These are phyloP conservation scores for Acanthamoeba royreba DNA, from an alignment of 208 protist species.

Conservation along the genomic window DNA sequence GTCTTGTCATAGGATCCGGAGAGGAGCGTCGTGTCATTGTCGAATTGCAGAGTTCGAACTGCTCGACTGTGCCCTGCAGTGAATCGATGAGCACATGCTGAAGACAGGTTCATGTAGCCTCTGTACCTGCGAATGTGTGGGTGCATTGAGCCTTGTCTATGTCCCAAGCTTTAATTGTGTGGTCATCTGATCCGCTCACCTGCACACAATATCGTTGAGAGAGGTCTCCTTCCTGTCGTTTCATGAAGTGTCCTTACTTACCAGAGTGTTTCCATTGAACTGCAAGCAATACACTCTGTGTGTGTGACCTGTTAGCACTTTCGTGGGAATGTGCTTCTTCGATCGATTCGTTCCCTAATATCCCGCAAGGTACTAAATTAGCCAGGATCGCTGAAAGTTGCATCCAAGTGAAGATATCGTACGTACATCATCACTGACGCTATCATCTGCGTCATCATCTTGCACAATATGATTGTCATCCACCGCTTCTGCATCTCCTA, in stretches of 20 bases:
- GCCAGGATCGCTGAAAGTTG: no score
- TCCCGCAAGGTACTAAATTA: no score
- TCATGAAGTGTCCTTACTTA: no score
- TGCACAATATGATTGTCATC: not conserved
- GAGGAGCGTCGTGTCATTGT: not conserved
- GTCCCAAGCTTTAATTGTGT: conserved; percentile 28
- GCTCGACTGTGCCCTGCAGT: not conserved
- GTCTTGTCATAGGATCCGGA: conserved; percentile 36
- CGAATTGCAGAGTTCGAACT: not conserved
- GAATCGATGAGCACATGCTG: no score
- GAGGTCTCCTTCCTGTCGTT: not conserved
- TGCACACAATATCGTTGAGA: not conserved
- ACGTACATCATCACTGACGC: not conserved
- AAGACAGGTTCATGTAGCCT: no score
- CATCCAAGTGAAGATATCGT: no score
- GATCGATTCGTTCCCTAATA: no score
- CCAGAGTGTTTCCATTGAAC: not conserved
- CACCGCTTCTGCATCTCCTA: not conserved
- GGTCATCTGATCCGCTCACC: conserved; percentile 3
- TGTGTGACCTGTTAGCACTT: not conserved
- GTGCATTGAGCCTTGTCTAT: not conserved
- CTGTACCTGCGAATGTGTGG: not conserved
- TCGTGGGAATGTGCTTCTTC: not conserved
- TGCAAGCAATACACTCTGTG: conserved; percentile 13
- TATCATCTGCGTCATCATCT: not conserved